Conservation (phyloP, 1,284 basidiomycete species). For the Ganoderma leucocontextum region DNA sequence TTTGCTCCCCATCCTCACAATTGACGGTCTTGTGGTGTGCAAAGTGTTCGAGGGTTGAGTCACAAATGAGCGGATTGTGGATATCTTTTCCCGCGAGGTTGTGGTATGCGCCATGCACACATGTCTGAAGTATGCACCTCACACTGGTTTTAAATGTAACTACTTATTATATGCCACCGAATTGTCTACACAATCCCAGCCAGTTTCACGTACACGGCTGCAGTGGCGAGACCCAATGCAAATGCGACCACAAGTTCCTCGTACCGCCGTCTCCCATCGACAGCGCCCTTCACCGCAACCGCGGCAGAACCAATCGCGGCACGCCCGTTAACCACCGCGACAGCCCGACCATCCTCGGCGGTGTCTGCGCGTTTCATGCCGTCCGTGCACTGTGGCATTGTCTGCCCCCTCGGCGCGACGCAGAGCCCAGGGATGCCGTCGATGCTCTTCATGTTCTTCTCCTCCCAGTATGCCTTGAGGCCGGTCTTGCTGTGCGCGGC, state of each 20-base stretch:
- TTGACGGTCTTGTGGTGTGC: too few relatives aligned
- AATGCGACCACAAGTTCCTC: constrained; percentile 34
- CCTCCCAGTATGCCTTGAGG: constrained; percentile 55
- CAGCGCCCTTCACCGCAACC: constrained; percentile 2
- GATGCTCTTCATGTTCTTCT: constrained; percentile 53
- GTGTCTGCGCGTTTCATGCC: constrained; percentile 23
- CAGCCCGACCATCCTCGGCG: constrained; percentile 2
- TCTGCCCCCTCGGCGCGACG: constrained; percentile 11
- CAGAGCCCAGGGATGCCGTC: constrained; percentile 52
- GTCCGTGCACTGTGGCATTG: constrained; percentile 14
- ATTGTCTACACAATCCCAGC: background rate
- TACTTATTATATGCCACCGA: background rate
- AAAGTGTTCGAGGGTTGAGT: too few relatives aligned
- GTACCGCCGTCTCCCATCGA: constrained; percentile 17
- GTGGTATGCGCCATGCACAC: too few relatives aligned
- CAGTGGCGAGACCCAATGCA: constrained; percentile 29
- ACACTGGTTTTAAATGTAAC: background rate
- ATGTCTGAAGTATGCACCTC: too few relatives aligned
- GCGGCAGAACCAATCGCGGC: background rate
- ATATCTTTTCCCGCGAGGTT: too few relatives aligned
- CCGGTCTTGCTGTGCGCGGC: constrained; percentile 40
- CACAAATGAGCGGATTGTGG: too few relatives aligned
- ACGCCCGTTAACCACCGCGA: constrained; percentile 10
- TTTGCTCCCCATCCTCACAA: too few relatives aligned
- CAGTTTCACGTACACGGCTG: constrained; percentile 25